Conservation (phyloP, 352 stramenopile species). For the Pythium guiyangense region DNA sequence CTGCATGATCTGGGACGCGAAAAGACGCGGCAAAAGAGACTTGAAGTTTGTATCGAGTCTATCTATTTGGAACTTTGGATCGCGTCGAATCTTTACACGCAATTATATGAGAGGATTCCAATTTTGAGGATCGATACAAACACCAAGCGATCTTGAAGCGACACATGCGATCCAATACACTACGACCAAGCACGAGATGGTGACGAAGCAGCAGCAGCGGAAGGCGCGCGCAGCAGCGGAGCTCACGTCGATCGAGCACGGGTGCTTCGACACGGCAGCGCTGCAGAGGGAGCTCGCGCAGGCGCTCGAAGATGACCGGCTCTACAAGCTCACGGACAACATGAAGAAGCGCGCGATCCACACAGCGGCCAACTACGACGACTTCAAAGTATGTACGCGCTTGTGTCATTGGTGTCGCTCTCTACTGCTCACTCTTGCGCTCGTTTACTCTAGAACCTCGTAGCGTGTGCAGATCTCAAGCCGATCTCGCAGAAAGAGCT, state of each 20-base stretch:
- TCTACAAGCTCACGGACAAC: conserved; percentile 81
- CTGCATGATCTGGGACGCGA: too few relatives aligned
- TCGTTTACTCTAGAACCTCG: conserved; percentile 78
- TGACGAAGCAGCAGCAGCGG: conserved; percentile 19
- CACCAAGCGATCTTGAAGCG: conserved; percentile 1
- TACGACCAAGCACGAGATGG: conserved; percentile 6
- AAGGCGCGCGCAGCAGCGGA: conserved; percentile 3
- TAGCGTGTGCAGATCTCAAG: conserved; percentile 81
- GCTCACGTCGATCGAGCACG: conserved; percentile 77
- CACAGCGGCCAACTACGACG: conserved; percentile 77
- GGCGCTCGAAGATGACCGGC: conserved; percentile 73
- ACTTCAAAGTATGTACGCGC: conserved; percentile 85
- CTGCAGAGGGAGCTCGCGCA: conserved; percentile 67
- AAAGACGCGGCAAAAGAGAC: too few relatives aligned
- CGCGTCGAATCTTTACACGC: not conserved
- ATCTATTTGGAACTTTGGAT: not conserved
- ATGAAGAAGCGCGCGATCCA: conserved; percentile 89
- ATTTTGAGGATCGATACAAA: too few relatives aligned
- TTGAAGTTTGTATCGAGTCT: too few relatives aligned
- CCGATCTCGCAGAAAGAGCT: conserved; percentile 75
- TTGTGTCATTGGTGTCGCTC: too few relatives aligned
- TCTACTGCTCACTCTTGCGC: too few relatives aligned
- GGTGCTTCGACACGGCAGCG: conserved; percentile 63
- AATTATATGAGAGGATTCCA: not conserved
- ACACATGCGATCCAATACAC: not conserved